Conservation (phyloP, 73 alveolate genomes). For the Tetrahymena borealis region DNA sequence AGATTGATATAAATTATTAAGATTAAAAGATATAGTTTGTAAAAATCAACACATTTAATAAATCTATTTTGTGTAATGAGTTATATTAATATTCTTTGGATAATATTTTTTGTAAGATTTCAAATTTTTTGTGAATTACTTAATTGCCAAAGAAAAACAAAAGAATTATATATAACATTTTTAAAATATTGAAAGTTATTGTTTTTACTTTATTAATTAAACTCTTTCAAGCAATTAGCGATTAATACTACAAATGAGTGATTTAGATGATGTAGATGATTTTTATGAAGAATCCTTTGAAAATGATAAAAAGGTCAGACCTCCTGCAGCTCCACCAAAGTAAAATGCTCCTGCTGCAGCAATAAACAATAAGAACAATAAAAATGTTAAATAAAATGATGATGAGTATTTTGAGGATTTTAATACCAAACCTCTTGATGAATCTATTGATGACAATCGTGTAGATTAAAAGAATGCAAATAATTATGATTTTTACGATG, state of each 20-base stretch:
- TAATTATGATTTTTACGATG: background rate
- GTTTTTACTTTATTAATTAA: background rate
- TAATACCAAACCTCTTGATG: background rate
- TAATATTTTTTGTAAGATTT: background rate
- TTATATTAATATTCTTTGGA: background rate
- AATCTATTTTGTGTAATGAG: background rate
- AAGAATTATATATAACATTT: background rate
- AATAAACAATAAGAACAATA: background rate
- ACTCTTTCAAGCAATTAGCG: background rate
- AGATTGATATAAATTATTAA: background rate
- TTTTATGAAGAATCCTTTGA: background rate
- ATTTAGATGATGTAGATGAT: background rate
- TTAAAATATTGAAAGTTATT: background rate
- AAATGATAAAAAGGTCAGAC: background rate
- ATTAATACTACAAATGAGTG: background rate
- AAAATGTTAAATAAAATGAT: background rate
- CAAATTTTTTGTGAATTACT: background rate
- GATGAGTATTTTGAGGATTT: background rate
- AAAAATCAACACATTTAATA: background rate
- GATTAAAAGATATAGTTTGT: background rate
- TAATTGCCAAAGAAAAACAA: background rate
- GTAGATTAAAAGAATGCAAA: background rate
- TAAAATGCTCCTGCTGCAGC: background rate
- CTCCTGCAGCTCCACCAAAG: conserved; percentile 4
- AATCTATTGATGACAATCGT: background rate